A percentile compares a stretch with the other conserved stretches of the same genome.
Evolutionary conservation across 2,329 filamentous ascomycete species (phyloP).

Genomic region (Waltergamsia citrina): DNA sequence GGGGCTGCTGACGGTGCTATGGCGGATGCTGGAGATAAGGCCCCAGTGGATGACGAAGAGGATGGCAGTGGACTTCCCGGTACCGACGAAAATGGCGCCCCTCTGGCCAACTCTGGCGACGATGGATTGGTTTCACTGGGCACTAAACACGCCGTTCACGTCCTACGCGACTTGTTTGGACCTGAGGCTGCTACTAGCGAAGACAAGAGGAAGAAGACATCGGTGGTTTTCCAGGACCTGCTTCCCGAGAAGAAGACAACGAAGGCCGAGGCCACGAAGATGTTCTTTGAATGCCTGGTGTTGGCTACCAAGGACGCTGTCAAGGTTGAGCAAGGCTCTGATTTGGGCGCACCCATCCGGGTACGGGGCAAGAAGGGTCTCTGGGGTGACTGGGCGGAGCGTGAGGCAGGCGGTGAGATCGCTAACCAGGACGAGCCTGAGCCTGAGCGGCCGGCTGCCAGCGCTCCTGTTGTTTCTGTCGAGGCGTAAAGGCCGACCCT

Average conservation of each 20-base stretch:
- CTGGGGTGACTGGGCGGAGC: conserved; percentile 94
- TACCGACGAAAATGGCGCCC: conserved; percentile 72
- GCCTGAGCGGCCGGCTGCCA: conserved; percentile 3
- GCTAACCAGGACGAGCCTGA: conserved; percentile 38
- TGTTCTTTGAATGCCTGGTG: conserved; percentile 97
- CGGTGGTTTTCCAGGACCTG: conserved; percentile 84
- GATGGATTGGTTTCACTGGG: conserved; percentile 80
- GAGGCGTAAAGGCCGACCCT: conserved; percentile 19
- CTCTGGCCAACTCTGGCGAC: conserved; percentile 61
- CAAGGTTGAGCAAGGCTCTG: conserved; percentile 80
- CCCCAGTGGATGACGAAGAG: conserved; percentile 15
- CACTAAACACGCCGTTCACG: conserved; percentile 91
- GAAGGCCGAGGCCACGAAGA: conserved; percentile 90
- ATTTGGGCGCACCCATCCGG: conserved; percentile 69
- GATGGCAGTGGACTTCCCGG: conserved; percentile 42
- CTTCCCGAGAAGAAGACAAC: conserved; percentile 73
- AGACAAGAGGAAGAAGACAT: conserved; percentile 63
- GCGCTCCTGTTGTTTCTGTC: conserved; percentile 23
- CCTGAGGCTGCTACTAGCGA: conserved; percentile 58
- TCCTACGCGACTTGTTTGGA: conserved; percentile 83
- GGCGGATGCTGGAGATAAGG: conserved; percentile 20
- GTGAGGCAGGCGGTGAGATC: conserved; percentile 55
- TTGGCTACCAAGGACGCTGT: conserved; percentile 96
- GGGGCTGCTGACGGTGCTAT: conserved; percentile 44
- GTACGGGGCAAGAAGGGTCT: conserved; percentile 90